Base-by-base conservation (phyloP, 371 early-diverging fungal genomes). In the Rhizopus arrhizus region DNA sequence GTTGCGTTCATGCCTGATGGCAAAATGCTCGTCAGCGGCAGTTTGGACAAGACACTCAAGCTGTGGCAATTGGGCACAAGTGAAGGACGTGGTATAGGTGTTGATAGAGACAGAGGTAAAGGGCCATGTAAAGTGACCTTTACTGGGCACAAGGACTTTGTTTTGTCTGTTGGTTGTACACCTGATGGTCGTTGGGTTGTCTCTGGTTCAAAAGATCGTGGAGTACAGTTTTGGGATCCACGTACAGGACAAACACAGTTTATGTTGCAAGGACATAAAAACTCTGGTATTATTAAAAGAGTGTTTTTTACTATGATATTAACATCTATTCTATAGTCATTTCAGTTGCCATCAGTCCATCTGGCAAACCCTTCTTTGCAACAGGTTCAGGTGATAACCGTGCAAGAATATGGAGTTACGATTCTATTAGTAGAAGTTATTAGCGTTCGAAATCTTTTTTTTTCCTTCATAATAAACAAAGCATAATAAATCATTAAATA, bases 151-250 rank as follows among this genome's bases (percentile, higher is more conserved):
- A 61, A 53, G 79, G 98, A 99, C 78, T 97, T 95, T 88, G 97
- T 99, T 13, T 82, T 98, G 32, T 93, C 94, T 0, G 96, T 99
- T 15, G 98, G 95, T 0, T 95, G 91, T 53, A 90, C 95, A 29
- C 92, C 95, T 0, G 86, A 91, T 65, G 92, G 92, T 54, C 90
- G 93, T 68, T 96, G 95, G 95, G 89, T 96, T 5, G 92, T 97
- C 6, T 90, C 92, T 49, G 97, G 95, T 8, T 90, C 91, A 61
- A 97, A 97, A 73, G 98, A 97, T 74, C 91, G 97, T 53, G 87
- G 89, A n/a, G 95, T 97, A 46, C 92, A 92, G 58, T 93, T 97
- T 65, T 97, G 97, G 97, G 95, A 96, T 68, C 92, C 90, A 32
- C 75, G 81, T 51, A 85, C 86, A 1, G 85, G 83, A n/a, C 82